Base-by-base conservation (phyloP, 441 rosid species). In the Isatis lusitanica region DNA sequence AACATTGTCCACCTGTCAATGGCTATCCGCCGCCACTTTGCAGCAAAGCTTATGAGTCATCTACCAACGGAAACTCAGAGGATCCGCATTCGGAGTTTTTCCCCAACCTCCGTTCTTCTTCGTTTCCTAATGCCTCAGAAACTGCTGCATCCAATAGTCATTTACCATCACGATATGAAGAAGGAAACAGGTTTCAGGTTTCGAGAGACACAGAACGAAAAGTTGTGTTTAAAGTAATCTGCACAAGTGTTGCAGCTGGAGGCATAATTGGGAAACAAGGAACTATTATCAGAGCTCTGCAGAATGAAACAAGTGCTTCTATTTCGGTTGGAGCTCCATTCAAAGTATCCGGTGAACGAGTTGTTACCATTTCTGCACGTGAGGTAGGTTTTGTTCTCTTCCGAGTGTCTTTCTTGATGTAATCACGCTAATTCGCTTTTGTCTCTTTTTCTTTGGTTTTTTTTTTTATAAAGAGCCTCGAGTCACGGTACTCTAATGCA, bases 201-300 rank as follows among this genome's bases (percentile, higher is more conserved):
- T 43, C 63, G 1, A 51, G 75, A 63, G 62, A 44, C 11, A 76
- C 63, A 8, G 62, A 59, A 16, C 44, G 66, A 9, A 78, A 83
- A 55, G 87, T 90, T 74, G 85, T 82, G 48, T 88, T 82, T 36
- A 85, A 85, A 66, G 35, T 90, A 31, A 80, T 90, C 42, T 85
- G 83, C 73, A 76, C 93, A 13, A 65, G 72, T 78, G 35, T 44
- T 28, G 82, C 78, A 53, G 87, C 88, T 28, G 90, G 91, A 16
- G 84, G 84, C 58, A 83, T 88, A 13, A 90, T 90, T 71, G 95
- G 95, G 58, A 84, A 75, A 75, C 81, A 42, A 75, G 93, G 95
- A 58, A 76, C 79, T 44, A 67, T 75, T 47, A 83, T 90, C 56
- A 83, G 86, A 82, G 79, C 84, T 77, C 67, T 90, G 64, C 80